Conservation (phyloP, 202 grass and related monocot genomes). For the Cymbopogon flexuosus region DNA sequence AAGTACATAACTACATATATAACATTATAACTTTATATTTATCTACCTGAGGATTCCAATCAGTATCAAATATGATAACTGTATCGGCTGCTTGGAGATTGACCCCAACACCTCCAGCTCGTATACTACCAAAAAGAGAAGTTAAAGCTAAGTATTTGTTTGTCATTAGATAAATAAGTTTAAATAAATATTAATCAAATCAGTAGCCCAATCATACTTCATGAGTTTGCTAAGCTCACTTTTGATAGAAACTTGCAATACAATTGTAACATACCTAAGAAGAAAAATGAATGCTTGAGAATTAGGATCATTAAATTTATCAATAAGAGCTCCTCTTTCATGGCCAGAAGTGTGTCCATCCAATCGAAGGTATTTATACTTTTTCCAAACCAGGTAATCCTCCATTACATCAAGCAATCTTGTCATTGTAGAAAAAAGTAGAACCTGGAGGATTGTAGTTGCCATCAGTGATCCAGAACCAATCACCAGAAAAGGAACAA, state of each 20-base stretch:
- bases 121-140: constrained; percentile 60
- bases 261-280: constrained; percentile 60
- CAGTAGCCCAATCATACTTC: not conserved
- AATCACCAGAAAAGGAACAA: constrained; percentile 14
- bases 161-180: not conserved
- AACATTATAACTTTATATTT: constrained; percentile 23
- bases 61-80: constrained; percentile 97
- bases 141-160: constrained; percentile 20
- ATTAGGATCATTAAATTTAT: constrained; percentile 76
- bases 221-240: not conserved
- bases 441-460: constrained; percentile 52
- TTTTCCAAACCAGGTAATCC: constrained; percentile 91
- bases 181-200: constrained; percentile 12
- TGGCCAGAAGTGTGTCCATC: constrained; percentile 95
- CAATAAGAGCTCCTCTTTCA: constrained; percentile 93
- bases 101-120: constrained; percentile 94
- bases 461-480: constrained; percentile 12
- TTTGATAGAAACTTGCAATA: not conserved
- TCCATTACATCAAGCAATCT: constrained; percentile 99
- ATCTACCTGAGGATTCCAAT: constrained; percentile 98
- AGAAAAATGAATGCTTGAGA: constrained; percentile 94
- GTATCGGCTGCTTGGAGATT: constrained; percentile 99
- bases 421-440: constrained; percentile 98
- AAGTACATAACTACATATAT: not conserved
- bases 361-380: constrained; percentile 88